phyloP scores from a whole-genome alignment of 805 yeast genomes.

The Ogataea neopini region DNA sequence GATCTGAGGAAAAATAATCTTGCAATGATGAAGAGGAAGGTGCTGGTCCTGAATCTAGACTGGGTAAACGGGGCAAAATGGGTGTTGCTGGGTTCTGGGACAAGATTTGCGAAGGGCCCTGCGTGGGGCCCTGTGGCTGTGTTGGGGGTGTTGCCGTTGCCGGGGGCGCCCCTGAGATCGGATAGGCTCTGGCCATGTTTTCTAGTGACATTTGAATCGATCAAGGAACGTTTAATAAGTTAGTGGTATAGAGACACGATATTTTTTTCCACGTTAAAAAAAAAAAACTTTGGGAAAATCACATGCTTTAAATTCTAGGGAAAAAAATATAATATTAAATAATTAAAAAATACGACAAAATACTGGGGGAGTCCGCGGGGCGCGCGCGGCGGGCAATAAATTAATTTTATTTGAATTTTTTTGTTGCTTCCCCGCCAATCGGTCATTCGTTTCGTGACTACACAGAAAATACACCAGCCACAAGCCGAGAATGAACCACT shows the following conservation, averaged over 20 bases:
- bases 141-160: not conserved
- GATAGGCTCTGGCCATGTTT: conserved; percentile 10
- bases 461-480: conserved; percentile 14
- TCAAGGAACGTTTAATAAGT: not conserved
- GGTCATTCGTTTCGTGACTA: conserved; percentile 1
- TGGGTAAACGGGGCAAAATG: conserved; percentile 5
- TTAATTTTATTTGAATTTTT: not conserved
- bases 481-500: conserved; percentile 15
- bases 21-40: conserved; percentile 1
- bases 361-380: conserved; percentile 2
- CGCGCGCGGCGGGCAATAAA: not conserved
- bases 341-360: not conserved
- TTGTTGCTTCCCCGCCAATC: not conserved
- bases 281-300: conserved; percentile 12
- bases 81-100: not conserved
- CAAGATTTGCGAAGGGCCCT: too few species aligned
- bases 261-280: not conserved
- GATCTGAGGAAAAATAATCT: conserved; percentile 27
- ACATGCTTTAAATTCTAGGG: conserved; percentile 12
- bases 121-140: too few species aligned
- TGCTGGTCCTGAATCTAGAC: conserved; percentile 2
- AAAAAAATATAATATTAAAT: not conserved
- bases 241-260: conserved; percentile 1
- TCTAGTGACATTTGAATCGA: conserved; percentile 11
- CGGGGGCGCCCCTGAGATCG: not conserved